Base-by-base conservation (phyloP, 345 rosid genomes). In the Eutrema yunnanense region DNA sequence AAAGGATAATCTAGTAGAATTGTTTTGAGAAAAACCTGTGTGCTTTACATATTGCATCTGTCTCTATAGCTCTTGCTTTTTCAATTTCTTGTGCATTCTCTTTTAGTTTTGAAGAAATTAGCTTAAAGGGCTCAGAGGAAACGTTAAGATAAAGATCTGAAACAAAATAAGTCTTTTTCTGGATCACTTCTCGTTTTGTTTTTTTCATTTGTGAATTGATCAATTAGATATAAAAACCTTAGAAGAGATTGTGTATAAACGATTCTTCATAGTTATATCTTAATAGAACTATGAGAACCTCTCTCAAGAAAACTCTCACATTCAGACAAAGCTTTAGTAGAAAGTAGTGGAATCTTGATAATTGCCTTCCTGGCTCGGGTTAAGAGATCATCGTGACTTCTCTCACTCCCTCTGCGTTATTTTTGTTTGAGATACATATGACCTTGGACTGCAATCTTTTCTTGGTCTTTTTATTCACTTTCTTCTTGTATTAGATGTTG, bases 381-480 rank as follows among this genome's bases (percentile, higher is more conserved):
- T 16, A 16, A 16, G 16, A 16, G 79, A 9, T 75, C 1, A 6
- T 85, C 88, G 77, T 86, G 92, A 29, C 86, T 81, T 86, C 90
- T 0, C 42, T 8, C 16, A 16, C 10, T 86, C 84, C 0, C 22
- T 19, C 22, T 19, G 22, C 22, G 1, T 19, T 0, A 19, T 19
- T 19, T 19, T 19, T 19, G 22, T 19, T 19, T 19, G 22, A 19
- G 22, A 19, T 19, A 19, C 22, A 19, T 19, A 19, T 19, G 22
- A 19, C 22, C 22, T 16, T 16, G 16, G 16, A 16, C 16, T 16
- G 16, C 16, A 16, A 16, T 16, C 16, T 16, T 16, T 16, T 16
- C 22, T 22, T 22, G 26, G 26, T 22, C 26, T 22, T 22, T 22
- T 22, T 22, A 22, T 22, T 22, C 26, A 22, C 26, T 22, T 22